Evolutionary conservation across 1,284 basidiomycete species (phyloP).

Genomic region (Anthracocystis walkeri): DNA sequence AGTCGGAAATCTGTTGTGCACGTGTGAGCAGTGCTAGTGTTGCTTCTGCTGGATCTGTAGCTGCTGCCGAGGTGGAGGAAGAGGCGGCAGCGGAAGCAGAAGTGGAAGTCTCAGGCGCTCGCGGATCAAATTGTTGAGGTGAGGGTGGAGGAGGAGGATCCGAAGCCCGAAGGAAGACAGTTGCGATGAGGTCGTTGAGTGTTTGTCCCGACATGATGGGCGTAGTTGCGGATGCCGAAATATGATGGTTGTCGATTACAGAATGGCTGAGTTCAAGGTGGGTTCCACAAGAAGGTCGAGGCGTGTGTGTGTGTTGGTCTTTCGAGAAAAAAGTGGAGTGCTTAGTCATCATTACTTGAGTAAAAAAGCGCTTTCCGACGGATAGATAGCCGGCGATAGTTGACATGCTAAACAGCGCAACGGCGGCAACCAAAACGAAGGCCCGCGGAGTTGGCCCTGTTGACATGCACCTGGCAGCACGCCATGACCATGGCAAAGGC

Average conservation of each 20-base stretch:
- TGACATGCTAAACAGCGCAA: too few relatives aligned
- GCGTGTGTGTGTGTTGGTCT: constrained; percentile 25
- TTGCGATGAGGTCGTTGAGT: constrained; percentile 37
- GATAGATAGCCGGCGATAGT: constrained; percentile 4
- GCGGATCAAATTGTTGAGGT: constrained; percentile 27
- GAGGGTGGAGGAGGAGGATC: constrained; percentile 37
- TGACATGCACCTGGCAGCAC: too few relatives aligned
- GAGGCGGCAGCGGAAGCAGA: constrained; percentile 16
- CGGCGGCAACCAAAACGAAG: too few relatives aligned
- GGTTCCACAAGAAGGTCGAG: not conserved
- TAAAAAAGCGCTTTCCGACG: not conserved
- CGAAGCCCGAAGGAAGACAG: constrained; percentile 34
- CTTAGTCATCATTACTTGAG: constrained; percentile 3
- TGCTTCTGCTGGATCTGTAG: constrained; percentile 23
- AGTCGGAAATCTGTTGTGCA: constrained; percentile 50
- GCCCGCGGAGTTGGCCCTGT: not conserved
- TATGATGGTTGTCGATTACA: not conserved
- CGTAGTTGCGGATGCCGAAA: not conserved
- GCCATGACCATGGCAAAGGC: not conserved
- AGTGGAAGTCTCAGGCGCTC: constrained; percentile 16
- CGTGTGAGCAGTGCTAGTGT: constrained; percentile 28
- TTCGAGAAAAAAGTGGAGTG: not conserved
- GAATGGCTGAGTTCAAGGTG: constrained; percentile 17
- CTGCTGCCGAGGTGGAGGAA: not conserved
- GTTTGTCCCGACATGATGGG: constrained; percentile 36